Conservation (phyloP, 495 filamentous ascomycete species). For the Polyplosphaeria fusca region DNA sequence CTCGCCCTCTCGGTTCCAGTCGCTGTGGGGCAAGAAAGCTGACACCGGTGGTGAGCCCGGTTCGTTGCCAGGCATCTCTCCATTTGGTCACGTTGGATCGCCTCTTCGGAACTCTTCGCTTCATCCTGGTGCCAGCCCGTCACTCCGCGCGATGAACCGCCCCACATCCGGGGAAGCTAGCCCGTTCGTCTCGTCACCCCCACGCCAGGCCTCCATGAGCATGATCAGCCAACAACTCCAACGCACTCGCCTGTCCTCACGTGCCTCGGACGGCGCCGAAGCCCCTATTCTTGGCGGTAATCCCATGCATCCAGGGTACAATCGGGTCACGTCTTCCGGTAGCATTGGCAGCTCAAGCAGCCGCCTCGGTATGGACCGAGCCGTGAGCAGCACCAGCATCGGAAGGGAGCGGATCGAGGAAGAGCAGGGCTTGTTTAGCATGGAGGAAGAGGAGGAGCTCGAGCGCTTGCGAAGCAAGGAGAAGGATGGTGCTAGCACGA, state of each 20-base stretch:
- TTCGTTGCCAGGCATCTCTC: constrained; percentile 45
- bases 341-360: constrained; percentile 26
- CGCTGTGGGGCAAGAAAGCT: constrained; percentile 62
- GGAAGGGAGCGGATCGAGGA: constrained; percentile 39
- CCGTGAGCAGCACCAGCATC: constrained; percentile 38
- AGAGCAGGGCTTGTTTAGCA: constrained; percentile 43
- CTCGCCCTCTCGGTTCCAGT: constrained; percentile 83
- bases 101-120: constrained; percentile 84
- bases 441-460: constrained; percentile 40
- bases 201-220: constrained; percentile 52
- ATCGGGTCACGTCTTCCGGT: constrained; percentile 21
- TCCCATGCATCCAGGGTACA: constrained; percentile 26
- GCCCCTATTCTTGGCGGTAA: constrained; percentile 2
- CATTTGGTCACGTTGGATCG: constrained; percentile 86
- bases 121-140: constrained; percentile 59
- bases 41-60: constrained; percentile 40
- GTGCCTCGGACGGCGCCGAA: constrained; percentile 20
- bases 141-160: constrained; percentile 56
- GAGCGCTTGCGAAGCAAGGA: constrained; percentile 2
- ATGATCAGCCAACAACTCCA: constrained; percentile 49
- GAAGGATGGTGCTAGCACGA: constrained; percentile 28
- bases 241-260: constrained; percentile 42
- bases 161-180: constrained; percentile 56
- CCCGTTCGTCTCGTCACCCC: constrained; percentile 63
- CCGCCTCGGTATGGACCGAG: constrained; percentile 36